These are phyloP conservation scores for Cryptosporidium xiaoi DNA, from an alignment of 169 alveolate species.

Conservation along the genomic window DNA sequence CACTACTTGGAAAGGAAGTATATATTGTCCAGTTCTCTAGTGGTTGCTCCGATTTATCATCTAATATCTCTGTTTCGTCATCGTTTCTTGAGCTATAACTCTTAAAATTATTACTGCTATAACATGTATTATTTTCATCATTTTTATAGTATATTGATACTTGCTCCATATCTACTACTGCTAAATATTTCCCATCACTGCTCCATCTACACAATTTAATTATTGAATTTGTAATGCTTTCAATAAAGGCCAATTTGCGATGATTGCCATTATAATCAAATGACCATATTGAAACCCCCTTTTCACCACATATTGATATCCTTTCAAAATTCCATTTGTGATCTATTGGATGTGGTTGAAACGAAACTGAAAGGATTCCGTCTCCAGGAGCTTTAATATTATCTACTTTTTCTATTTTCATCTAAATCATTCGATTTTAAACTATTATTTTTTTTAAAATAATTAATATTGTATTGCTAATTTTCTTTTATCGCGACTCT, in stretches of 20 bases:
- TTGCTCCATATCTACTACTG: slow-evolving; percentile 71
- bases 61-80: background rate
- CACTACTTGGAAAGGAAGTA: slow-evolving; percentile 60
- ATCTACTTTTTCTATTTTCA: slow-evolving; percentile 60
- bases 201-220: slow-evolving; percentile 72
- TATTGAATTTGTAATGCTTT: slow-evolving; percentile 42
- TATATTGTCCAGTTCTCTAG: slow-evolving; percentile 58
- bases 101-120: background rate
- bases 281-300: slow-evolving; percentile 60
- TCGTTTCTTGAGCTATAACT: background rate
- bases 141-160: slow-evolving; percentile 30
- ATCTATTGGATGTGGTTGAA: slow-evolving; percentile 67
- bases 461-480: background rate
- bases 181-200: slow-evolving; percentile 57
- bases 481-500: too few relatives aligned
- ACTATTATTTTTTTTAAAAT: background rate
- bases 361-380: slow-evolving; percentile 52
- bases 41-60: background rate
- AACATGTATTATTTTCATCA: background rate
- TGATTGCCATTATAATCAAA: slow-evolving; percentile 69
- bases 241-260: slow-evolving; percentile 38
- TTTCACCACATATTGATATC: slow-evolving; percentile 68
- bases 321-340: slow-evolving; percentile 59
- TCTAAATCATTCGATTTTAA: background rate
- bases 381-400: slow-evolving; percentile 69